Evolutionary conservation across 305 asterid species (phyloP).

Genomic region (Fraxinus sp.): DNA sequence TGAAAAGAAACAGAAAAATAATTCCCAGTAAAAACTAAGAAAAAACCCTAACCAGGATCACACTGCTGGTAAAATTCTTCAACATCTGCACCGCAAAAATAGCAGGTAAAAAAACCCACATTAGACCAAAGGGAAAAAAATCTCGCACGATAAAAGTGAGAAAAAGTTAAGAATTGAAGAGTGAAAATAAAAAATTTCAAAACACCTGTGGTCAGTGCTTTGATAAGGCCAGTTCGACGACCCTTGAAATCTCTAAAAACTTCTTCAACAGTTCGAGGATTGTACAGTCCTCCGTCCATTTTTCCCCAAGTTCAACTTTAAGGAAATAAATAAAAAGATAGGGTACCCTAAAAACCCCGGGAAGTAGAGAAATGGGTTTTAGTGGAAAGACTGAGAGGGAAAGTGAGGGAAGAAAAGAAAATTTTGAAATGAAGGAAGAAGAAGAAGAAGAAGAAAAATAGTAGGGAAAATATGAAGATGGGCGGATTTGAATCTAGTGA

Average conservation of each 20-base stretch:
- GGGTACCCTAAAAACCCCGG: not conserved
- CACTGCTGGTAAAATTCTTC: conserved; percentile 52
- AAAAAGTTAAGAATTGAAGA: not conserved
- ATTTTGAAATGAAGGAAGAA: not conserved
- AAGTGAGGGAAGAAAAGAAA: not conserved
- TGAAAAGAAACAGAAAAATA: not conserved
- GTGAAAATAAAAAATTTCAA: not conserved
- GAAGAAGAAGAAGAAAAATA: conserved; percentile 15
- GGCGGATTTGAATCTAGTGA: conserved; percentile 46
- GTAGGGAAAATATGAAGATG: conserved; percentile 9
- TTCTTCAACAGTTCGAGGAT: conserved; percentile 49
- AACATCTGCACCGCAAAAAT: conserved; percentile 39
- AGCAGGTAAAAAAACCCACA: not conserved
- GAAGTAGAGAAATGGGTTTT: not conserved
- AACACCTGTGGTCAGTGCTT: conserved; percentile 46
- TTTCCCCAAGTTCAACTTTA: conserved; percentile 1
- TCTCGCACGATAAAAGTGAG: not conserved
- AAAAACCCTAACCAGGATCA: conserved; percentile 37
- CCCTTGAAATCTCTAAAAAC: conserved; percentile 51
- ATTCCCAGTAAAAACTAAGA: not conserved
- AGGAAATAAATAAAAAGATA: not conserved
- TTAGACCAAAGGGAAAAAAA: not conserved
- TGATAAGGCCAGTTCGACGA: conserved; percentile 43
- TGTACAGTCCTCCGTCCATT: conserved; percentile 37
- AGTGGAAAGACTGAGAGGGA: not conserved